These are phyloP conservation scores for Chaetoscypha palmicola DNA, from an alignment of 2,329 filamentous ascomycete genomes.

Conservation along the genomic window DNA sequence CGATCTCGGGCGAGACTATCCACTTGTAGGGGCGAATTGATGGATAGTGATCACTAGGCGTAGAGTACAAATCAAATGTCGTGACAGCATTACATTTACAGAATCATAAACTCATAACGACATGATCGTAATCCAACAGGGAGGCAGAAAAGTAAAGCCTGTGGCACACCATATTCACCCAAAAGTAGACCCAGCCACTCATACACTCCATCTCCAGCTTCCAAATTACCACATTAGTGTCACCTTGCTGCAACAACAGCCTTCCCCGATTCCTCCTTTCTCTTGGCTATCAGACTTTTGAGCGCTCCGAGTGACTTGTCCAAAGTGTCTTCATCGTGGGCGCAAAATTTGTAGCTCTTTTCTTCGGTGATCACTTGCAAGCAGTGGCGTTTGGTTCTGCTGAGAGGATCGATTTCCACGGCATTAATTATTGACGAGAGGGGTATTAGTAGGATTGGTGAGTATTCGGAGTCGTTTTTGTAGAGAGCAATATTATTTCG, in stretches of 20 bases:
- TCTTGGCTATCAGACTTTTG: conserved; percentile 74
- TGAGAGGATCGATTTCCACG: conserved; percentile 85
- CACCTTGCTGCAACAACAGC: not conserved
- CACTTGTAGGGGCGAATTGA: too few species aligned
- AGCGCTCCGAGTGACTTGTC: conserved; percentile 82
- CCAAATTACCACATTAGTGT: too few species aligned
- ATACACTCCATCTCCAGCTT: too few species aligned
- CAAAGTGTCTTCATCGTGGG: conserved; percentile 72
- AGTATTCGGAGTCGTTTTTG: conserved; percentile 88
- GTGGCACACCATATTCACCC: not conserved
- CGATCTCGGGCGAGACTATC: too few species aligned
- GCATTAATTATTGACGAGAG: conserved; percentile 77
- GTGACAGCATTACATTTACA: conserved; percentile 7
- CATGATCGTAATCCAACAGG: conserved; percentile 1
- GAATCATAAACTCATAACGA: conserved; percentile 7
- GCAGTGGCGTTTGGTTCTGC: conserved; percentile 76
- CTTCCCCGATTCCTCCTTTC: conserved; percentile 43
- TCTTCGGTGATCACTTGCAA: conserved; percentile 93
- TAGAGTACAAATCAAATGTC: too few species aligned
- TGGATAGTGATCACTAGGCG: not conserved
- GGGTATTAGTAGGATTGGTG: conserved; percentile 72
- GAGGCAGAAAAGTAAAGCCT: too few species aligned
- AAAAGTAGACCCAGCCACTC: too few species aligned
- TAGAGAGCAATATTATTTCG: conserved; percentile 82
- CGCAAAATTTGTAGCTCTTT: conserved; percentile 71